A percentile compares a stretch with the other conserved stretches of the same genome.
These are phyloP conservation scores for Apiospora pterosperma DNA, from an alignment of 2,329 filamentous ascomycete species.

Conservation along the genomic window DNA sequence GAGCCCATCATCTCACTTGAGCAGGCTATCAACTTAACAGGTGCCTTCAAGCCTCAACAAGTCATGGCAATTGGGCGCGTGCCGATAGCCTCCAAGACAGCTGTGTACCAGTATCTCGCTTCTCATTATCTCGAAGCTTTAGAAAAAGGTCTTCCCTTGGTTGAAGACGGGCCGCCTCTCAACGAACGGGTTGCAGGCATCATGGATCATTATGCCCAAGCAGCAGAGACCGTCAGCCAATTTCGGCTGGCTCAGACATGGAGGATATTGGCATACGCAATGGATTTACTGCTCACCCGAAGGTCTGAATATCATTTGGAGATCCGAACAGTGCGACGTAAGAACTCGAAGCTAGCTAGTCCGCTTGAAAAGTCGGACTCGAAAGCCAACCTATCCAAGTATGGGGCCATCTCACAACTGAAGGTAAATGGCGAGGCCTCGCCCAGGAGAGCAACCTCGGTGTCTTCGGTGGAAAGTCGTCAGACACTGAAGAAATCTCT, in stretches of 20 bases:
- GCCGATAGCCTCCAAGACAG: conserved; percentile 47
- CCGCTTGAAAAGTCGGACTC: conserved; percentile 11
- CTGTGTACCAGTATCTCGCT: conserved; percentile 54
- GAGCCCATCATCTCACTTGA: conserved; percentile 51
- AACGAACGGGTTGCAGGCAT: conserved; percentile 46
- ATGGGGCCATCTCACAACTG: conserved; percentile 15
- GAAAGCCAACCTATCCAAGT: conserved; percentile 11
- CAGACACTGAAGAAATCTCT: conserved; percentile 38
- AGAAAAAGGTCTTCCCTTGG: conserved; percentile 42
- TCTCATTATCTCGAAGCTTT: conserved; percentile 54
- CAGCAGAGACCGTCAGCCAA: conserved; percentile 53
- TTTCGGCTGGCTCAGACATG: conserved; percentile 63
- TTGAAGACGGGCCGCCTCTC: conserved; percentile 33
- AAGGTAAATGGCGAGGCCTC: conserved; percentile 19
- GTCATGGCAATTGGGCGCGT: conserved; percentile 59
- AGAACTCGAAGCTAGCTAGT: conserved; percentile 11
- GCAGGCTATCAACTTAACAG: conserved; percentile 55
- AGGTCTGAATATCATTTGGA: conserved; percentile 58
- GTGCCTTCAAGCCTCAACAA: conserved; percentile 56
- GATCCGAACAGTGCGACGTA: conserved; percentile 36
- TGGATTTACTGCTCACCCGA: conserved; percentile 49
- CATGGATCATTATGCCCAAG: conserved; percentile 53
- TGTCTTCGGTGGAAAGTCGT: conserved; percentile 30
- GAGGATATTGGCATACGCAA: conserved; percentile 56
- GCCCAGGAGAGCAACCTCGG: conserved; percentile 22